phyloP scores from a whole-genome alignment of 768 basidiomycete genomes.

The Lactifluus hygrophoroides region DNA sequence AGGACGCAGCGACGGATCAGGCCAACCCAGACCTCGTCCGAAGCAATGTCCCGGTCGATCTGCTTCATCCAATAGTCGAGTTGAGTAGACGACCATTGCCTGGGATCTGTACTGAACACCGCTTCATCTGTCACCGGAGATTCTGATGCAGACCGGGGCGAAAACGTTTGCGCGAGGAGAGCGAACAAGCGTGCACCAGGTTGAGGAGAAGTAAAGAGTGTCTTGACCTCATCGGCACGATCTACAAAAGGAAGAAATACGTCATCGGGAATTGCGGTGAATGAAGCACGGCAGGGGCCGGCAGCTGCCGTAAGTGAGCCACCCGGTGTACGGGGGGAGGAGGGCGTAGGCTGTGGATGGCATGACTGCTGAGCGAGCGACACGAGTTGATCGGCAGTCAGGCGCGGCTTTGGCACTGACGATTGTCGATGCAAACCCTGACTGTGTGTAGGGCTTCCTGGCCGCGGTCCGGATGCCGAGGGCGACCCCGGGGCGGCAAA shows the following conservation, averaged over 20 bases:
- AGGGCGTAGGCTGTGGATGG: conserved; percentile 31
- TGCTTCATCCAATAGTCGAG: conserved; percentile 61
- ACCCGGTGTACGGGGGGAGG: conserved; percentile 20
- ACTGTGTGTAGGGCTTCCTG: conserved; percentile 20
- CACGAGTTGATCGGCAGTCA: conserved; percentile 66
- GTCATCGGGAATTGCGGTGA: conserved; percentile 67
- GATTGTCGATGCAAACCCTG: conserved; percentile 36
- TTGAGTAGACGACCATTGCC: conserved; percentile 63
- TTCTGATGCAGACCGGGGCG: conserved; percentile 24
- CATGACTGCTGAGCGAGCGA: conserved; percentile 62
- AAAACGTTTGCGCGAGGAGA: conserved; percentile 63
- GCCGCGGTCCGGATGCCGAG: conserved; percentile 21
- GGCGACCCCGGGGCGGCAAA: conserved; percentile 35
- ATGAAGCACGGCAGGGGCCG: conserved; percentile 40
- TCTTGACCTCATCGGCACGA: conserved; percentile 63
- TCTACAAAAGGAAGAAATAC: conserved; percentile 84
- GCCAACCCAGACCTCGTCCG: conserved; percentile 68
- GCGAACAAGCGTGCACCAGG: conserved; percentile 66
- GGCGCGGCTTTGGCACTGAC: conserved; percentile 31
- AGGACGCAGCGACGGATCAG: conserved; percentile 69
- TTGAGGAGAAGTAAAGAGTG: conserved; percentile 48
- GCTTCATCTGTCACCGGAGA: conserved; percentile 24
- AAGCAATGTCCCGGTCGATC: conserved; percentile 49
- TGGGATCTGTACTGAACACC: conserved; percentile 41
- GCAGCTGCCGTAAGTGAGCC: conserved; percentile 16